Evolutionary conservation across 768 basidiomycete genomes (phyloP).

Genomic region (Neoboletus brunneissimus): DNA sequence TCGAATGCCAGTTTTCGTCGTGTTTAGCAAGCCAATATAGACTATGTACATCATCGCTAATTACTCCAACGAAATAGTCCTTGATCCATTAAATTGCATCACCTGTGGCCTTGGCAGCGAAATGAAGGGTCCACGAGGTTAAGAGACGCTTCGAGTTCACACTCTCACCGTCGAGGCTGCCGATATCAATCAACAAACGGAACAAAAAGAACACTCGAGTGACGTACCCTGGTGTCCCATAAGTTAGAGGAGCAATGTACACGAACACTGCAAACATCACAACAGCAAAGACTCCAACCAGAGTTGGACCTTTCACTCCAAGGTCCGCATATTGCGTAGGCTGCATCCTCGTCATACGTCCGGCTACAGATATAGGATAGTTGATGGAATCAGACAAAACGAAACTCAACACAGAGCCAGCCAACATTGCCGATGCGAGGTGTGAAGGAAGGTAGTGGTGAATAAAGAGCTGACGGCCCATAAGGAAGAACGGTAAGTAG

Average conservation of each 20-base stretch:
- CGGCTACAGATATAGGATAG: slow-evolving; percentile 81
- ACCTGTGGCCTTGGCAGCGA: slow-evolving; percentile 65
- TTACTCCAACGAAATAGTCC: slow-evolving; percentile 10
- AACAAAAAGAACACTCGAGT: neutral
- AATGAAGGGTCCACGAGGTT: slow-evolving; percentile 92
- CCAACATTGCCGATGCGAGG: slow-evolving; percentile 86
- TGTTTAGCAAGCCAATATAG: slow-evolving; percentile 18
- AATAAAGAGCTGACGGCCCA: slow-evolving; percentile 94
- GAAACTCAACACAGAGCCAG: slow-evolving; percentile 90
- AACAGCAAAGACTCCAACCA: slow-evolving; percentile 55
- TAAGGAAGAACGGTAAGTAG: slow-evolving; percentile 96
- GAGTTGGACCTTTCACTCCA: slow-evolving; percentile 71
- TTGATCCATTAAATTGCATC: slow-evolving; percentile 31
- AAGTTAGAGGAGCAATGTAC: slow-evolving; percentile 88
- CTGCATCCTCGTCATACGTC: slow-evolving; percentile 59
- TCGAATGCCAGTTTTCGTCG: neutral
- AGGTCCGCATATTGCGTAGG: slow-evolving; percentile 63
- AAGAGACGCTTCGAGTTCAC: slow-evolving; percentile 84
- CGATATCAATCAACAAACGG: slow-evolving; percentile 14
- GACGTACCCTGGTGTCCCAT: slow-evolving; percentile 92
- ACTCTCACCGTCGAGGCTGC: slow-evolving; percentile 77
- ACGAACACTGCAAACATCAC: slow-evolving; percentile 62
- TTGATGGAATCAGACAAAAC: slow-evolving; percentile 88
- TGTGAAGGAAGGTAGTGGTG: slow-evolving; percentile 99
- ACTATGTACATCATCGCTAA: slow-evolving; percentile 20